A percentile compares a stretch with the other conserved stretches of the same genome.
These are phyloP conservation scores for Bjerkandera adusta DNA, from an alignment of 1,284 basidiomycete genomes.

Conservation along the genomic window DNA sequence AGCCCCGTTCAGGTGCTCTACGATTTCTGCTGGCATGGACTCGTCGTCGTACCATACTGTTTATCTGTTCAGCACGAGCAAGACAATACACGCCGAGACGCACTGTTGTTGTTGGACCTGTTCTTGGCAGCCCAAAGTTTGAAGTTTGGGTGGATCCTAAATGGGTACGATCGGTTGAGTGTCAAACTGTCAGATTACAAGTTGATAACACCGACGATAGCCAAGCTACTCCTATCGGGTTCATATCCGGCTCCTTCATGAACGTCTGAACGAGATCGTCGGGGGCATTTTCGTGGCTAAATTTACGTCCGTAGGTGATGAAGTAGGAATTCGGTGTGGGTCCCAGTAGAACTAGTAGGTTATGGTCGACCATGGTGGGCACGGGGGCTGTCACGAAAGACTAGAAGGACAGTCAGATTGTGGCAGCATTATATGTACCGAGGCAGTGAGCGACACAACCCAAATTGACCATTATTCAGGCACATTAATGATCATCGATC, in stretches of 20 bases:
- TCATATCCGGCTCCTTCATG: neutral
- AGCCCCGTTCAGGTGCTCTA: neutral
- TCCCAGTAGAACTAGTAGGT: slow-evolving; percentile 1
- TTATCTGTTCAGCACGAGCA: neutral
- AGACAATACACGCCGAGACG: neutral
- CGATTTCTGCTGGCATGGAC: neutral
- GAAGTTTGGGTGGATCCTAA: slow-evolving; percentile 3
- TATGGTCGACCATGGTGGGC: slow-evolving; percentile 7
- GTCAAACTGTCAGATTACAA: neutral
- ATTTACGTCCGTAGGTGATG: slow-evolving; percentile 3
- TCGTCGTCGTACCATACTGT: slow-evolving; percentile 2
- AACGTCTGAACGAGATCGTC: slow-evolving; percentile 1
- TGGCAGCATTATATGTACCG: too few species aligned
- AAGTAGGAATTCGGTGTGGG: slow-evolving; percentile 1
- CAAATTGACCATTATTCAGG: too few species aligned
- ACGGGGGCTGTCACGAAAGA: too few species aligned
- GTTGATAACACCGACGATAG: neutral
- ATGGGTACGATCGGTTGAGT: neutral
- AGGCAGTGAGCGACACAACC: too few species aligned
- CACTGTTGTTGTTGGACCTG: neutral
- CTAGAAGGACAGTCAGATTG: too few species aligned
- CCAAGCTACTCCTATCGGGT: slow-evolving; percentile 4
- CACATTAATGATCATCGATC: too few species aligned
- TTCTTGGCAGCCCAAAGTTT: slow-evolving; percentile 3
- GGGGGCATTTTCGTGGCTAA: neutral